Conservation (phyloP, 306 rosid species). For the Parietaria judaica region DNA sequence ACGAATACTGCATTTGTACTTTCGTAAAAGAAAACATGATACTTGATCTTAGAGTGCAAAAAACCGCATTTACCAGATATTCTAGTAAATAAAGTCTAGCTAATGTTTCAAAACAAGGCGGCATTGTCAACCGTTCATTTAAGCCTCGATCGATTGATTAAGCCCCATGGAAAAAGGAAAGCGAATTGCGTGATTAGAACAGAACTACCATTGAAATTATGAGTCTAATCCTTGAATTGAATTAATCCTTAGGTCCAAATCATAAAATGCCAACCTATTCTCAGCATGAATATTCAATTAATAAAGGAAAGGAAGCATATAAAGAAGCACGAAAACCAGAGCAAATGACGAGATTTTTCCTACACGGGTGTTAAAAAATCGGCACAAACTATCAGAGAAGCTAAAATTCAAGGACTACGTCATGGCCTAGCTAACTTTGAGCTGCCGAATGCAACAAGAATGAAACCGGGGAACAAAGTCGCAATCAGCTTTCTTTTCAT, state of each 20-base stretch:
- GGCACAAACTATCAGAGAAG: not conserved
- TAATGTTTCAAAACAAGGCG: too few species aligned
- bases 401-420: not conserved
- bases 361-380: not conserved
- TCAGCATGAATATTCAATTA: not conserved
- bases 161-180: too few species aligned
- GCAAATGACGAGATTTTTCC: not conserved
- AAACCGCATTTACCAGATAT: too few species aligned
- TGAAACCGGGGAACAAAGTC: not conserved
- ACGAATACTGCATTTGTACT: too few species aligned
- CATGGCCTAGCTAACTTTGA: not conserved
- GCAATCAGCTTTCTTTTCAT: not conserved
- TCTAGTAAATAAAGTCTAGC: too few species aligned
- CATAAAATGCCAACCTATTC: too few species aligned
- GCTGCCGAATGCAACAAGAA: not conserved
- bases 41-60: too few species aligned
- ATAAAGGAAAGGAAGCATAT: not conserved
- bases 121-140: too few species aligned
- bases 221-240: not conserved
- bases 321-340: not conserved
- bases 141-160: too few species aligned
- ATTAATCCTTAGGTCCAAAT: not conserved
- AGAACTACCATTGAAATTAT: too few species aligned
- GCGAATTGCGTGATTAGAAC: too few species aligned
- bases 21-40: too few species aligned